Percentiles rank a stretch among this genome's conserved stretches.
Evolutionary conservation across 371 early-diverging fungal species (phyloP).

Genomic region (Chytridium lagenaria): DNA sequence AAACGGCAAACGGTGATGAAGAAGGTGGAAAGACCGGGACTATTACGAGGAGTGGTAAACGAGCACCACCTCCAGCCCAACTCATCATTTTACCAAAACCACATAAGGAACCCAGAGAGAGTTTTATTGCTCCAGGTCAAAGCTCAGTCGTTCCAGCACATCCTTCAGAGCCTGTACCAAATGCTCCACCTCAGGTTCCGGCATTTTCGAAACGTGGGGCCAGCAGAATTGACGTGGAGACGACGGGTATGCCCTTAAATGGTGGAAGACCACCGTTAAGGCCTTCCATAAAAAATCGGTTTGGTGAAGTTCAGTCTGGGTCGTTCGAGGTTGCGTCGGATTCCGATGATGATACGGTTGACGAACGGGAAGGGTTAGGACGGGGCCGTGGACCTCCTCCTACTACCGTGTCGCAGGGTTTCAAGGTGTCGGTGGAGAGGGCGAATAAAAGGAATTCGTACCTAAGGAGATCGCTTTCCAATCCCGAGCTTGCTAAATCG

Average conservation of each 20-base stretch:
- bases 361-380: background rate
- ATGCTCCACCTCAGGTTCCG: too few species aligned
- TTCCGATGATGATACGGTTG: background rate
- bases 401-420: slow-evolving; percentile 2
- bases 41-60: background rate
- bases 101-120: slow-evolving; percentile 8
- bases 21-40: background rate
- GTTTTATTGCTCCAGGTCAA: slow-evolving; percentile 8
- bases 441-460: slow-evolving; percentile 12
- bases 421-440: slow-evolving; percentile 13
- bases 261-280: too few species aligned
- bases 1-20: background rate
- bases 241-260: too few species aligned
- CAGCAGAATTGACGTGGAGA: too few species aligned
- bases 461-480: slow-evolving; percentile 7
- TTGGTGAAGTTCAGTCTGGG: background rate
- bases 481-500: slow-evolving; percentile 8
- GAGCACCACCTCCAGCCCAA: slow-evolving; percentile 14
- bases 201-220: too few species aligned
- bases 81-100: slow-evolving; percentile 15
- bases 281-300: background rate
- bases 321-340: slow-evolving; percentile 4
- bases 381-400: background rate
- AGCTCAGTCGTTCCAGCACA: background rate
- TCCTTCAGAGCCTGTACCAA: background rate